Conservation (phyloP, 2,329 filamentous ascomycete genomes). For the Pseudocercospora crystallina region DNA sequence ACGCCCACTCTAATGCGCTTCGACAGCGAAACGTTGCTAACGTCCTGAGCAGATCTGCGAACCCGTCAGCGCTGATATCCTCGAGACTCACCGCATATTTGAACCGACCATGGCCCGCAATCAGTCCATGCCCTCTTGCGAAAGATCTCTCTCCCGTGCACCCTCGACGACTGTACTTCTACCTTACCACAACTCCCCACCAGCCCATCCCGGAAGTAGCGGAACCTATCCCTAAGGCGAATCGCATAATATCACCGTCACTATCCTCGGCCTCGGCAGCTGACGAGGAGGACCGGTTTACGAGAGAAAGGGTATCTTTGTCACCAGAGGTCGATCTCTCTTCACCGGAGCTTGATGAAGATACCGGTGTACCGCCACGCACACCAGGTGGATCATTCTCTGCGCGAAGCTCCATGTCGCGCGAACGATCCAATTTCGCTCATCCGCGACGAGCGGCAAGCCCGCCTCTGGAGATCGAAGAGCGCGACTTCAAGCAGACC, state of each 20-base stretch:
- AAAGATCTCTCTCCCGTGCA: conserved; percentile 93
- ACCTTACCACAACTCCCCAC: conserved; percentile 82
- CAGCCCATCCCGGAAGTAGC: conserved; percentile 71
- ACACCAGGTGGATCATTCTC: conserved; percentile 67
- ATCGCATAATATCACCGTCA: conserved; percentile 76
- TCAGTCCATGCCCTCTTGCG: conserved; percentile 79
- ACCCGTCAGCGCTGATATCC: conserved; percentile 91
- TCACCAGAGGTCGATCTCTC: conserved; percentile 93
- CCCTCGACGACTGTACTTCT: conserved; percentile 94
- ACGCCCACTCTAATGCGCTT: conserved; percentile 46
- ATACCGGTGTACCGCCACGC: conserved; percentile 55
- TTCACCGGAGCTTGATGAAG: conserved; percentile 79
- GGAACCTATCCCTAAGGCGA: conserved; percentile 36
- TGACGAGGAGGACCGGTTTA: conserved; percentile 66
- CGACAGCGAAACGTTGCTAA: conserved; percentile 30
- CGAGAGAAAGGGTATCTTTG: conserved; percentile 65
- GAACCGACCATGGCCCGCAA: conserved; percentile 77
- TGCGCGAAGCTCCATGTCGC: conserved; percentile 39
- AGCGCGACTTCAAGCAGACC: conserved; percentile 95
- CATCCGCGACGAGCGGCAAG: conserved; percentile 73
- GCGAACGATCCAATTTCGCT: conserved; percentile 46
- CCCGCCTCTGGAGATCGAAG: conserved; percentile 87
- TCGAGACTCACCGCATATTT: conserved; percentile 87
- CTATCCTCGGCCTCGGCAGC: conserved; percentile 72
- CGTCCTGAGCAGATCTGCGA: conserved; percentile 71